Evolutionary conservation across 805 yeast genomes (phyloP), one percentile per base, ranked within the genome.

Genomic region (Candida insectorum): DNA sequence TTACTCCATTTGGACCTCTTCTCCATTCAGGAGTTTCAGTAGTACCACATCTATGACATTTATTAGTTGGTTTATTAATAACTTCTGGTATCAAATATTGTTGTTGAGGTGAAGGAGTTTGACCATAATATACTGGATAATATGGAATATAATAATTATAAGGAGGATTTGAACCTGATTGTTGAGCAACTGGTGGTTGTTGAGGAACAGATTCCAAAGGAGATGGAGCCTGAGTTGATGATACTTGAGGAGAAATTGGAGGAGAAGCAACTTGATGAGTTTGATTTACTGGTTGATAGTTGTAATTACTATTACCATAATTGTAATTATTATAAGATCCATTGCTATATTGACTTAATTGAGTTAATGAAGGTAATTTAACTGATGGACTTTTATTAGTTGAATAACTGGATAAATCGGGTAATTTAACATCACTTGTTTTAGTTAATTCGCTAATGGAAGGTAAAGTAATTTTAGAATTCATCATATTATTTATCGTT

Each of bases 11-110:
- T 8, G 71, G 71, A 4, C 71, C 71, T 28, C 69, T 48, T 33
- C 71, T 48, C 71, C 71, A 64, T 44, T 64, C 71, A 5, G 69
- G 71, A 2, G 71, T 64, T 37, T 66, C 71, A 2, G 70, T 65
- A 22, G 71, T 65, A 11, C 71, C 71, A 39, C 72, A 66, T 20
- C 72, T 45, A 35, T 66, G 71, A 35, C 72, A 66, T 40, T 57
- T 60, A 39, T 65, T 62, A 12, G 43, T 39, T 4, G 54, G 58
- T 31, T 58, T 58, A 36, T 56, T 56, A 17, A 59, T 53, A 19
- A 59, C 56, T 40, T 59, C 65, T 2, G 64, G 64, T 0, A 50
- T 43, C 20, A 51, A 44, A 33, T 41, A 54, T 28, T 37, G 31
- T 13, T 29, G 36, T 17, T 24, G 33, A 9, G 39, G 39, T 5